These are phyloP conservation scores for Plantago lanceolata DNA, from an alignment of 305 asterid genomes.

Conservation along the genomic window DNA sequence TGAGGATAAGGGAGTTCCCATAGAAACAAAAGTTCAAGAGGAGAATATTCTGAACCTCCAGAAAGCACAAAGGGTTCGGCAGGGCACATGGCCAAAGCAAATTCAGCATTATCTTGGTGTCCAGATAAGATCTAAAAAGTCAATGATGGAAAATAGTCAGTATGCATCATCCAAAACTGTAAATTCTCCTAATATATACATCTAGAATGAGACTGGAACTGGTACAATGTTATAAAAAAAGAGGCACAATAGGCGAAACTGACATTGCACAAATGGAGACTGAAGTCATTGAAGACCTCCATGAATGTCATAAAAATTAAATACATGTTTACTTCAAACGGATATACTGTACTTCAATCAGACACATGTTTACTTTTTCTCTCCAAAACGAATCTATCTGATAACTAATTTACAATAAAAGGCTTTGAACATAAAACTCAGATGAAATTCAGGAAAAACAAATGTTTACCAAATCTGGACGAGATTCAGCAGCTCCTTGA, in stretches of 20 bases:
- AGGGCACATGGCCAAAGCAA: constrained; percentile 93
- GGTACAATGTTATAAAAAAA: too few species aligned
- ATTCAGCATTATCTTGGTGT: constrained; percentile 94
- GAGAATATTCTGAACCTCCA: constrained; percentile 67
- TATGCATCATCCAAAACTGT: constrained; percentile 3
- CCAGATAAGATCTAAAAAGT: constrained; percentile 65
- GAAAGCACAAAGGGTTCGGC: constrained; percentile 95
- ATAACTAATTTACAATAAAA: too few species aligned
- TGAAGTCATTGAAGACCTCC: too few species aligned
- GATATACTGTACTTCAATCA: too few species aligned
- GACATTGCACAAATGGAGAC: too few species aligned
- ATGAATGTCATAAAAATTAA: too few species aligned
- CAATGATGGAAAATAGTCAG: neutral
- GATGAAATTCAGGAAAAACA: constrained; percentile 14
- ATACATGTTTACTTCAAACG: too few species aligned
- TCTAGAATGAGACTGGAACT: too few species aligned
- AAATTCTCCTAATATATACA: neutral
- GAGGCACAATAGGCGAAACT: too few species aligned
- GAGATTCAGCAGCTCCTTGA: constrained; percentile 76
- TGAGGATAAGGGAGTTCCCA: neutral
- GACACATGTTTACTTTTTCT: too few species aligned
- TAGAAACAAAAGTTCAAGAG: neutral
- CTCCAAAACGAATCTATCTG: too few species aligned
- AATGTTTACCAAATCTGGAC: constrained; percentile 78
- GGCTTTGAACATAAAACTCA: neutral